Evolutionary conservation across 2,329 filamentous ascomycete species (phyloP), one percentile per base, ranked within the genome.

Genomic region (Aschersonia sp.): DNA sequence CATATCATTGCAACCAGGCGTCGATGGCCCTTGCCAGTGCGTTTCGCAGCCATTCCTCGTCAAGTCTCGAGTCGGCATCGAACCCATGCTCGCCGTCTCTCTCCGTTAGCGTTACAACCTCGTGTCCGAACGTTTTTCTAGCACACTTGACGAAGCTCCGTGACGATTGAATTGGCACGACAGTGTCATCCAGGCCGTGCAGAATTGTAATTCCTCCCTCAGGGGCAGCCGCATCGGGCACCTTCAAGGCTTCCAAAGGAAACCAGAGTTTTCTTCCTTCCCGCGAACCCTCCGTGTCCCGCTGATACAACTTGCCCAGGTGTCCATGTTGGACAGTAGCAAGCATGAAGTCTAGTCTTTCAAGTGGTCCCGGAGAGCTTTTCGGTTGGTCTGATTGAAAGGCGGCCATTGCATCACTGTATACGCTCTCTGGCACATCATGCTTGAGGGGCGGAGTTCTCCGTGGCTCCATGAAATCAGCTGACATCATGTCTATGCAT

Each of bases 21-120:
- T 29, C 5, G 5, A 45, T 20, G 10, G 44, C 44, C 10, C 5
- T 2, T 9, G 2, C 28, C 32, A 45, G 5, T 5, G 44, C 30
- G 2, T 45, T 30, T 20, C 28, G 12, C n/a, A 45, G 30, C 44
- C 44, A 40, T 30, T 32, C 31, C 10, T 45, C 44, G n/a, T 45
- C 20, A 5, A 45, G 4, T 5, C 31, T 28, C 30, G 20, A 5
- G 9, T 45, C 31, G 2, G 30, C 30, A 29, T 45, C 44, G 7
- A 45, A 45, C 28, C 44, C 44, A 38, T 45, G 31, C 9, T 45
- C 44, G n/a, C 44, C 44, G 30, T 40, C 44, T 30, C 44, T 45
- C 31, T 38, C 44, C 5, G 20, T 38, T 2, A 4, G 31, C 7
- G 30, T n/a, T 10, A 45, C 44, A 3, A 7, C 9, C 2, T 31